phyloP scores from a whole-genome alignment of 306 rosid genomes.

The Pyrus betulifolia region DNA sequence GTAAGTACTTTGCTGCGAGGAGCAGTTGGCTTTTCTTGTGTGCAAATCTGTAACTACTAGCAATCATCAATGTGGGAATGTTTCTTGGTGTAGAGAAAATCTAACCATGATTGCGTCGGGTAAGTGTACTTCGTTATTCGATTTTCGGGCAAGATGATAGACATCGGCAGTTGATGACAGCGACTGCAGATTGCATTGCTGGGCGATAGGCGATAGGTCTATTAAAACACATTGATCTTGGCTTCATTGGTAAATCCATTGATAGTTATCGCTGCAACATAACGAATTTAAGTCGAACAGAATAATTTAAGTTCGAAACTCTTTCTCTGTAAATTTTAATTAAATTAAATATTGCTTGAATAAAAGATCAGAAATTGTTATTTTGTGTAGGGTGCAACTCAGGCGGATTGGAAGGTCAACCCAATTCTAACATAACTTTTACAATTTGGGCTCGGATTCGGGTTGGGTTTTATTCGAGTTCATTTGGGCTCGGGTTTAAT shows the following conservation, averaged over 20 bases:
- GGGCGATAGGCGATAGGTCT: too few species aligned
- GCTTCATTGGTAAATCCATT: background rate
- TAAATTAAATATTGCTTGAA: background rate
- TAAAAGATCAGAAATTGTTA: background rate
- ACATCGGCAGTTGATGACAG: background rate
- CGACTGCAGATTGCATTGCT: background rate
- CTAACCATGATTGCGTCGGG: background rate
- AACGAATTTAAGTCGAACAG: too few species aligned
- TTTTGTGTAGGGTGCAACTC: background rate
- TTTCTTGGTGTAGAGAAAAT: background rate
- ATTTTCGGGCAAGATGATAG: background rate
- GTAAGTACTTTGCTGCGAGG: background rate
- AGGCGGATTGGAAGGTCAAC: too few species aligned
- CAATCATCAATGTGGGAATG: background rate
- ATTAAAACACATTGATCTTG: background rate
- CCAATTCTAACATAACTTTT: too few species aligned
- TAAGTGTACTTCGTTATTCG: background rate
- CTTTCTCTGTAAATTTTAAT: accelerated
- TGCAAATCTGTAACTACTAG: background rate
- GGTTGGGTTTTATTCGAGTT: too few species aligned
- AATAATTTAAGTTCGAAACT: too few species aligned
- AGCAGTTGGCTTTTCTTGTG: background rate
- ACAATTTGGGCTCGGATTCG: too few species aligned
- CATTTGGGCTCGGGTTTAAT: too few species aligned
- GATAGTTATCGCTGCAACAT: background rate